Percentiles rank a stretch among this genome's conserved stretches.
Conservation (phyloP, 2,329 filamentous ascomycete genomes). For the Cadophora sp. region DNA sequence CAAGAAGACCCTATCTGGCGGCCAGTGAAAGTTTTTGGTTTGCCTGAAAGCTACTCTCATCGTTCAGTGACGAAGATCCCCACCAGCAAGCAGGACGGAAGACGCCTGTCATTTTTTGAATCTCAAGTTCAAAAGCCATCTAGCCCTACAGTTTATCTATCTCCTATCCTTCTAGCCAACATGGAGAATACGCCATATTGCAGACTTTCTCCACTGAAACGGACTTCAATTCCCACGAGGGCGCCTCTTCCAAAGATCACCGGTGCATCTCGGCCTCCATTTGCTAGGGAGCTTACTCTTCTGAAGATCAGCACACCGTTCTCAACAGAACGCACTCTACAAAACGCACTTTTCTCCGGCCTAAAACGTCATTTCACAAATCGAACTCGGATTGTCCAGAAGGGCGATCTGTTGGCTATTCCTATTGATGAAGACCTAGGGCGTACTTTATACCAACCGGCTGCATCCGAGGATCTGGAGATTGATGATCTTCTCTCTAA, state of each 20-base stretch:
- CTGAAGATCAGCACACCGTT: conserved; percentile 89
- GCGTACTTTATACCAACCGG: conserved; percentile 77
- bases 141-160: conserved; percentile 73
- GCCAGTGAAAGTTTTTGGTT: conserved; percentile 85
- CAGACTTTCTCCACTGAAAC: conserved; percentile 75
- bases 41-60: conserved; percentile 77
- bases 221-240: conserved; percentile 55
- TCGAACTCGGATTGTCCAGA: conserved; percentile 81
- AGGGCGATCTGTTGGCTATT: conserved; percentile 87
- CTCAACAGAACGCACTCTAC: conserved; percentile 83
- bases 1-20: conserved; percentile 73
- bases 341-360: conserved; percentile 84
- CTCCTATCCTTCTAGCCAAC: conserved; percentile 87
- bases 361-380: conserved; percentile 89
- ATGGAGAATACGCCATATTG: conserved; percentile 80
- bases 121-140: conserved; percentile 68
- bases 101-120: conserved; percentile 68
- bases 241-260: conserved; percentile 63
- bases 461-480: conserved; percentile 62
- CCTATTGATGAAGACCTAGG: conserved; percentile 87
- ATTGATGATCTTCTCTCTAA: conserved; percentile 70
- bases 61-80: conserved; percentile 67
- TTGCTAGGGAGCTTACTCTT: conserved; percentile 79
- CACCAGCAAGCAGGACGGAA: conserved; percentile 57
- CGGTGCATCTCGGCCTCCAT: conserved; percentile 62